Conservation (phyloP, 1,139 yeast genomes). For the Ogataea hybrid region DNA sequence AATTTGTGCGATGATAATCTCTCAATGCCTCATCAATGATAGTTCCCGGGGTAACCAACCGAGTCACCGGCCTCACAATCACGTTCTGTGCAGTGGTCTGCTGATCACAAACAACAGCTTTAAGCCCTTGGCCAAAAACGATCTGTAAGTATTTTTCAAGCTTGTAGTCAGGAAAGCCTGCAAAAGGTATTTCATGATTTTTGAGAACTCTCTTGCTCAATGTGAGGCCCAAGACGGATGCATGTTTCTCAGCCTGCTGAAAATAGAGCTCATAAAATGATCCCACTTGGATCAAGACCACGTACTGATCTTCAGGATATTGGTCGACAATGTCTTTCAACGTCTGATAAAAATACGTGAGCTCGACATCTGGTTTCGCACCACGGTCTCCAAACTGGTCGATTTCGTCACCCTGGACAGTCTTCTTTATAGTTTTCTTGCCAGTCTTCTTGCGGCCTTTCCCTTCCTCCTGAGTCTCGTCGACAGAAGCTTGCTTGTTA, state of each 20-base stretch:
- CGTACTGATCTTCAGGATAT: slow-evolving; percentile 54
- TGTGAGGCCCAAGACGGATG: slow-evolving; percentile 65
- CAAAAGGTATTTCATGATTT: slow-evolving; percentile 64
- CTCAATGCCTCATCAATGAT: slow-evolving; percentile 83
- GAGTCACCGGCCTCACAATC: slow-evolving; percentile 66
- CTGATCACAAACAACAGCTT: slow-evolving; percentile 84
- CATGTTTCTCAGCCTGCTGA: slow-evolving; percentile 78
- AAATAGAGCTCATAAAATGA: slow-evolving; percentile 88
- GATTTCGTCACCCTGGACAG: slow-evolving; percentile 4
- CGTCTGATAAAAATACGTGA: slow-evolving; percentile 30
- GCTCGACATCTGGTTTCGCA: slow-evolving; percentile 18
- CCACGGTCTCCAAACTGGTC: slow-evolving; percentile 17
- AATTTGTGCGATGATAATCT: slow-evolving; percentile 70
- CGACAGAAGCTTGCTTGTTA: not conserved
- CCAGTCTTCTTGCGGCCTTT: not conserved
- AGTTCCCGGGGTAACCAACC: slow-evolving; percentile 92
- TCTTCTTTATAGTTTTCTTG: not conserved
- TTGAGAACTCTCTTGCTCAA: slow-evolving; percentile 48
- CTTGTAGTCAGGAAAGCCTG: slow-evolving; percentile 82
- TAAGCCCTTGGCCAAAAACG: slow-evolving; percentile 63
- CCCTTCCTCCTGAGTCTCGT: not conserved
- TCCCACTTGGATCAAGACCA: slow-evolving; percentile 85
- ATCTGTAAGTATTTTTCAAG: slow-evolving; percentile 70
- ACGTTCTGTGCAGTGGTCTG: slow-evolving; percentile 38
- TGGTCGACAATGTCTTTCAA: slow-evolving; percentile 44